phyloP scores from a whole-genome alignment of 495 filamentous ascomycete genomes.

The Aspergillus cavernicola region DNA sequence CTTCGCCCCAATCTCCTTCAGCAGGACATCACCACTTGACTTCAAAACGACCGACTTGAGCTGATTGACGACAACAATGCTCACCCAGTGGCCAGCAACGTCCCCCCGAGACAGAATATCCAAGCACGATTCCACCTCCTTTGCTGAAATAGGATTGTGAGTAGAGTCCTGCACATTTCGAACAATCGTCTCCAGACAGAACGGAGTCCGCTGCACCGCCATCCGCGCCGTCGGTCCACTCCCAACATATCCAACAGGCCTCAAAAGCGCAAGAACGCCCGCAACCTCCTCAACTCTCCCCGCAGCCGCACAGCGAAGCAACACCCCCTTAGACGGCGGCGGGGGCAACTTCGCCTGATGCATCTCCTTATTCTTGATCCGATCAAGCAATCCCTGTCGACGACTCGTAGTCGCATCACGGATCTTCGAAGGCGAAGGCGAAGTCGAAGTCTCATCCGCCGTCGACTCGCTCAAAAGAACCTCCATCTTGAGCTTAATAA shows the following conservation, averaged over 20 bases:
- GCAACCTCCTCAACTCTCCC: slow-evolving; percentile 43
- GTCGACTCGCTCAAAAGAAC: slow-evolving; percentile 23
- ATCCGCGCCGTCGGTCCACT: slow-evolving; percentile 32
- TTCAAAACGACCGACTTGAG: slow-evolving; percentile 44
- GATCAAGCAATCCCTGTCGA: slow-evolving; percentile 39
- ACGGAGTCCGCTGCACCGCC: slow-evolving; percentile 38
- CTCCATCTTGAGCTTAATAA: slow-evolving; percentile 41
- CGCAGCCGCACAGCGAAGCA: slow-evolving; percentile 36
- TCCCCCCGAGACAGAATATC: slow-evolving; percentile 39
- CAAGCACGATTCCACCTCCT: slow-evolving; percentile 41
- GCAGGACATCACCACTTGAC: slow-evolving; percentile 38
- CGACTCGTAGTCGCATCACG: slow-evolving; percentile 32
- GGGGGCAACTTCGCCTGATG: slow-evolving; percentile 42
- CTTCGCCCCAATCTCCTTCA: slow-evolving; percentile 36
- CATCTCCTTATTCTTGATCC: slow-evolving; percentile 44
- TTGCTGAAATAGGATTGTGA: slow-evolving; percentile 35
- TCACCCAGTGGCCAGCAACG: slow-evolving; percentile 44
- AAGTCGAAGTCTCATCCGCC: background rate
- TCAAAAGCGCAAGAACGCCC: slow-evolving; percentile 34
- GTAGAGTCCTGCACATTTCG: slow-evolving; percentile 39
- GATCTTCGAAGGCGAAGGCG: slow-evolving; percentile 15
- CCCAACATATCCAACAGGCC: slow-evolving; percentile 34
- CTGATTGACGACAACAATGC: slow-evolving; percentile 38
- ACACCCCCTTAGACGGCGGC: slow-evolving; percentile 39
- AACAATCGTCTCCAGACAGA: slow-evolving; percentile 35